Conservation (phyloP, 305 asterid genomes). For the Rubia peregrina region DNA sequence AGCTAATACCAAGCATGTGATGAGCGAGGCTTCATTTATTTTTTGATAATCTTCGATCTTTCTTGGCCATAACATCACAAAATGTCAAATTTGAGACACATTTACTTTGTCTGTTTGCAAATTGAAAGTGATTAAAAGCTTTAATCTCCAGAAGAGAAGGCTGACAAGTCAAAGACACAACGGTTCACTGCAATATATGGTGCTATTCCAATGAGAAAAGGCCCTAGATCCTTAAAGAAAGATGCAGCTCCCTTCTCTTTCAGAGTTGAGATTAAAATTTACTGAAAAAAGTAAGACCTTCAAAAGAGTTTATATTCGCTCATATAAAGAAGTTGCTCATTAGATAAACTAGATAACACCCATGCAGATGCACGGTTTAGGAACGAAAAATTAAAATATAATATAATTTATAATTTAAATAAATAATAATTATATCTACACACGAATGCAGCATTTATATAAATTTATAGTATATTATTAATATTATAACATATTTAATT, state of each 20-base stretch:
- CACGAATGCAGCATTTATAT: too few relatives aligned
- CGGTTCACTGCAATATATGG: conserved; percentile 92
- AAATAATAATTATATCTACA: too few relatives aligned
- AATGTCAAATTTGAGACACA: neutral
- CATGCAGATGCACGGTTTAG: too few relatives aligned
- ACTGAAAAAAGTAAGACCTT: neutral
- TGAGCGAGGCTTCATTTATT: conserved; percentile 66
- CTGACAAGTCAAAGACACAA: conserved; percentile 97
- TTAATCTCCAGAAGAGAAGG: conserved; percentile 27
- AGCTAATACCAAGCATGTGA: conserved; percentile 69
- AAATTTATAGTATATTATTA: too few relatives aligned
- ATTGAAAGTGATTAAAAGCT: neutral
- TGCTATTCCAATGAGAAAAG: conserved; percentile 88
- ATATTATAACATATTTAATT: too few relatives aligned
- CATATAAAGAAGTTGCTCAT: too few relatives aligned
- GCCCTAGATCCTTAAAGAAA: conserved; percentile 71
- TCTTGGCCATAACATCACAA: conserved; percentile 66
- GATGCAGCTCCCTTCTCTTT: too few relatives aligned
- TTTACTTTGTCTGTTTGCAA: neutral
- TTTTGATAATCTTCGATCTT: conserved; percentile 76
- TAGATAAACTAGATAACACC: too few relatives aligned
- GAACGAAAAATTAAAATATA: too few relatives aligned
- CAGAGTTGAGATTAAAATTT: too few relatives aligned
- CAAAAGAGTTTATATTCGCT: too few relatives aligned
- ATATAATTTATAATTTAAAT: too few relatives aligned